Conservation (phyloP, 768 basidiomycete species). For the Pleurotus eryngii region DNA sequence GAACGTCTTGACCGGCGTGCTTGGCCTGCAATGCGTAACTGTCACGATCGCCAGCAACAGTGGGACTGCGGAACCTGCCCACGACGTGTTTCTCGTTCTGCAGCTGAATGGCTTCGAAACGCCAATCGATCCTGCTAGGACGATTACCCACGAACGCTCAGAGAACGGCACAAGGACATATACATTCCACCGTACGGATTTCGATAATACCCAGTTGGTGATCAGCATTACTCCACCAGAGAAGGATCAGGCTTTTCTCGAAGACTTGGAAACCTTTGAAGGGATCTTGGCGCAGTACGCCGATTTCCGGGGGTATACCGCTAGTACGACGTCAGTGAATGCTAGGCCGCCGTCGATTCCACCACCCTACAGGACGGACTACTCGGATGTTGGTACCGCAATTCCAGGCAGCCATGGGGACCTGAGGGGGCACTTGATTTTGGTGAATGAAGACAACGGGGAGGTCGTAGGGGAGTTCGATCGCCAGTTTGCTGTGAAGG, state of each 20-base stretch:
- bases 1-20: conserved; percentile 35
- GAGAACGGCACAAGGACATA: conserved; percentile 37
- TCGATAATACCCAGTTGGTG: conserved; percentile 33
- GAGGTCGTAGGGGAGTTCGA: conserved; percentile 71
- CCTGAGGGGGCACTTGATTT: conserved; percentile 57
- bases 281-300: conserved; percentile 65
- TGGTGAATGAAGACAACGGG: conserved; percentile 70
- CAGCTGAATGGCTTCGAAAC: conserved; percentile 52
- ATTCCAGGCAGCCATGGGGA: conserved; percentile 27
- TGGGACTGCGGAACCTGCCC: conserved; percentile 22
- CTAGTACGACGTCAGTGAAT: background rate
- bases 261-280: conserved; percentile 65
- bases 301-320: conserved; percentile 31
- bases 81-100: conserved; percentile 67
- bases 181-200: conserved; percentile 37
- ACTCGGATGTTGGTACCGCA: conserved; percentile 13
- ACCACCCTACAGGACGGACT: background rate
- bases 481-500: conserved; percentile 48
- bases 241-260: conserved; percentile 33
- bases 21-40: conserved; percentile 64
- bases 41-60: conserved; percentile 31
- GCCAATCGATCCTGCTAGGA: conserved; percentile 54
- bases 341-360: background rate
- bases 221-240: conserved; percentile 31
- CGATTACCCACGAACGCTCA: conserved; percentile 37